phyloP scores from a whole-genome alignment of 495 filamentous ascomycete species.

The Xylaria grammica region DNA sequence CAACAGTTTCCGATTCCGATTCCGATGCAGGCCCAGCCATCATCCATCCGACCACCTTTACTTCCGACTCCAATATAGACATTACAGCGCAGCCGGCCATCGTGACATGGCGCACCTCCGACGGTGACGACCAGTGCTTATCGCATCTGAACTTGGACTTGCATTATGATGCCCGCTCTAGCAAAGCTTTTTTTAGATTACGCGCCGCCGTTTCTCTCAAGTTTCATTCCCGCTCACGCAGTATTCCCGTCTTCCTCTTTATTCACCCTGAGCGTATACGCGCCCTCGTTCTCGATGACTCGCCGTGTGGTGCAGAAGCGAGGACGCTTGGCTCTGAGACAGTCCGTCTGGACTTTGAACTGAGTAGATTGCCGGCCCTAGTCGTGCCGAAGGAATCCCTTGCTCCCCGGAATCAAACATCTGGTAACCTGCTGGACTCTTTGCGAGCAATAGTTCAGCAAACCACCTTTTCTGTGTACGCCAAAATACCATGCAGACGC shows the following conservation, averaged over 20 bases:
- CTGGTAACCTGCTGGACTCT: conserved; percentile 15
- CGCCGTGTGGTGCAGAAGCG: conserved; percentile 34
- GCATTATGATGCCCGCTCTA: conserved; percentile 20
- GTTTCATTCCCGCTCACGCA: conserved; percentile 15
- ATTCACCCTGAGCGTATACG: conserved; percentile 39
- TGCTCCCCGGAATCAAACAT: conserved; percentile 18
- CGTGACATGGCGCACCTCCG: conserved; percentile 5
- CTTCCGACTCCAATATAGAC: conserved; percentile 6
- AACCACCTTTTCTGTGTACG: conserved; percentile 17
- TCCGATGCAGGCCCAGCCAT: conserved; percentile 4
- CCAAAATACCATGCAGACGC: conserved; percentile 13
- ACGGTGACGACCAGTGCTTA: conserved; percentile 13
- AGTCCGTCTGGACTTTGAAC: conserved; percentile 8
- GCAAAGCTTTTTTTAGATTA: conserved; percentile 19
- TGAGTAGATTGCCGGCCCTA: conserved; percentile 5
- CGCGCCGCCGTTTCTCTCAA: conserved; percentile 18
- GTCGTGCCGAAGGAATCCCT: conserved; percentile 18
- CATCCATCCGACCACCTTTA: background rate
- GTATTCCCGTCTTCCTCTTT: conserved; percentile 16
- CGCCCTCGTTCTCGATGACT: conserved; percentile 44
- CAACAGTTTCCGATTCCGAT: conserved; percentile 17
- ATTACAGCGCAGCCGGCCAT: conserved; percentile 15
- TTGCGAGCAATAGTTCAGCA: conserved; percentile 12
- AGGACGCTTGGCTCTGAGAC: conserved; percentile 5
- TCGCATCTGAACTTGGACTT: conserved; percentile 8